A percentile compares a stretch with the other conserved stretches of the same genome.
These are phyloP conservation scores for Lipomyces yarrowii DNA, from an alignment of 1,139 yeast species.

Conservation along the genomic window DNA sequence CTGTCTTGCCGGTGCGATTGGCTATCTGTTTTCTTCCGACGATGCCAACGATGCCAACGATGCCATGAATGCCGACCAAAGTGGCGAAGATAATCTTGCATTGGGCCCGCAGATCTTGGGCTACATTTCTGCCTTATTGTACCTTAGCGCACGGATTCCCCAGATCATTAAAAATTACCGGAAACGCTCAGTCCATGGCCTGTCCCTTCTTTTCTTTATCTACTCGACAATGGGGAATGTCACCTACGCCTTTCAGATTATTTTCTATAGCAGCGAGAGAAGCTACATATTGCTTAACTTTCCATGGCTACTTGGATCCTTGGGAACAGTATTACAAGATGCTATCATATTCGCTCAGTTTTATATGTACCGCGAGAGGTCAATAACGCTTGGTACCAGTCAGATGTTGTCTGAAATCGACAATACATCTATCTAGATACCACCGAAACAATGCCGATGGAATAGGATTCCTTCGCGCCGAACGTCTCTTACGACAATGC, in stretches of 20 bases:
- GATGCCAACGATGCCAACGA: conserved; percentile 6
- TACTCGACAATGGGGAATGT: conserved; percentile 76
- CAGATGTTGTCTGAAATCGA: neutral
- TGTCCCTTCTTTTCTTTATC: conserved; percentile 71
- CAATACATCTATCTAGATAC: neutral
- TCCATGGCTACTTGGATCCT: conserved; percentile 90
- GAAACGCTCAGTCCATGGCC: conserved; percentile 72
- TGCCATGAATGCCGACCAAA: conserved; percentile 34
- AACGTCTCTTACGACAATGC: neutral
- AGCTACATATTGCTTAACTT: conserved; percentile 60
- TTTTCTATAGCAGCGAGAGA: conserved; percentile 63
- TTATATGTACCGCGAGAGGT: conserved; percentile 30
- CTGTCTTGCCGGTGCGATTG: conserved; percentile 65
- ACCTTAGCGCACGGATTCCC: conserved; percentile 77
- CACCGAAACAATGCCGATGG: neutral
- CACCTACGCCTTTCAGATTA: conserved; percentile 75
- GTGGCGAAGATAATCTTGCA: conserved; percentile 38
- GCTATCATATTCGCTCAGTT: conserved; percentile 85
- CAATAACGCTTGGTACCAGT: neutral
- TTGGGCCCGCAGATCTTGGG: conserved; percentile 72
- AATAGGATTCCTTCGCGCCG: neutral
- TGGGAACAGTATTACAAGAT: conserved; percentile 85
- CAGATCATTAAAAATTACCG: conserved; percentile 72
- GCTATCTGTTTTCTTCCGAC: conserved; percentile 54
- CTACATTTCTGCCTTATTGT: conserved; percentile 67